Base-by-base conservation (phyloP, 345 rosid genomes). In the Camelina sativa region DNA sequence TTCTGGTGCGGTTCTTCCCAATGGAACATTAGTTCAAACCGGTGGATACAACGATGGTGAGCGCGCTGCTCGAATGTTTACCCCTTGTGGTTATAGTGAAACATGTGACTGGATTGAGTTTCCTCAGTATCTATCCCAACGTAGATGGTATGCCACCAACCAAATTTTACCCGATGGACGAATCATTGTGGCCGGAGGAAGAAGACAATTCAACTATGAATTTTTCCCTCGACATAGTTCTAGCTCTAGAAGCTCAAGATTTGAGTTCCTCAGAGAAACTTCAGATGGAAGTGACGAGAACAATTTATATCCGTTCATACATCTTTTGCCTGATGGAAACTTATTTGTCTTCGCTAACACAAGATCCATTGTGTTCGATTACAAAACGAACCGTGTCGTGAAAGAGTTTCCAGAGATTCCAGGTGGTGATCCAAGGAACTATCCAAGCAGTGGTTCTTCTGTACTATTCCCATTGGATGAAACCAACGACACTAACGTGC, bases 381-480 rank as follows among this genome's bases (percentile, higher is more conserved):
- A 91, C 83, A 83, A 66, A 40, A 74, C 8, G 7, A 83, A 89
- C 48, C 66, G 61, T 8, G 83, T 93, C 30, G 59, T 88, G 9
- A 86, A 40, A 71, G 90, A 84, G 82, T 87, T 81, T 41, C 92
- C 90, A 5, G 62, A 16, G 37, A 89, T 93, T 7, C 86, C 90
- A 1, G 81, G 80, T 4, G 81, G 76, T 3, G 87, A 83, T 62
- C 92, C 93, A 1, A 86, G 96, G 7, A 91, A 93, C 28, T 93
- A 93, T 65, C 98, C 98, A 5, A 89, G 96, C 80, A 62, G 92
- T 12, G 98, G 98, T 8, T 93, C 97, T 4, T 93, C 96, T 0
- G 84, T 91, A 61, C 38, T 93, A 69, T 82, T 93, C 25, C 94
- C 98, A 13, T 34, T 93, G 3, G 87, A 89, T 56, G 97, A 91